Base-by-base conservation (phyloP, 2,329 filamentous ascomycete species). In the Magnaporthales sp. region DNA sequence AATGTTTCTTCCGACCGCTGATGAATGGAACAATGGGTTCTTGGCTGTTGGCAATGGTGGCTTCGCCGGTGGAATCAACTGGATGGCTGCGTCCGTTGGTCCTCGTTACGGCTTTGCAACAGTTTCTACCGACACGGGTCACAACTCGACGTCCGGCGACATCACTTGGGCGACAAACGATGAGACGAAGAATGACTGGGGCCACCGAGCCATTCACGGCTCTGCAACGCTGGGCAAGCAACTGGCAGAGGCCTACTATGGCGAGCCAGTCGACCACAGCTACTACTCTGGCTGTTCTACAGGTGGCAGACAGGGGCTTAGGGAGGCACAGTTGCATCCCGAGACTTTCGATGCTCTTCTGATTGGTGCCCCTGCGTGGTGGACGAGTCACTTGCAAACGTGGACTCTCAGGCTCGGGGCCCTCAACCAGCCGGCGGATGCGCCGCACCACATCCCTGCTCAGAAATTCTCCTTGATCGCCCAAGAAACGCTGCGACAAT, bases 271-370 rank as follows among this genome's bases (percentile, higher is more conserved):
- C 29, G 74, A 77, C 13, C 83, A 81, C 72, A 82, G 80, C 6
- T 87, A 86, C 73, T 87, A 83, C 71, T 77, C 79, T 8, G 85
- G 84, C 51, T 88, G 85, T 72, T 86, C 84, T 0, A 87, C 85
- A 0, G 86, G 86, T 27, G 86, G 86, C 0, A 77, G 85, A 0
- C 85, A 88, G 73, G 86, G 85, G 8, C 74, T 87, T 13, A 83
- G 81, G 65, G 80, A 84, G 67, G 77, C 83, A 3, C 81, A 87
- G 70, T 70, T 78, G 22, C 81, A 80, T 68, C 83, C 85, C 0
- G 79, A 84, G 19, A 83, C 84, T 66, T 87, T 87, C 67, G 84
- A 87, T 68, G 85, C 84, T 13, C 79, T 85, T n/a, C 74, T 86
- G 0, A 79, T 84, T 7, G 83, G 83, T 0, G 77, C 75, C 2